A percentile compares a stretch with the other conserved stretches of the same genome.
Conservation (phyloP, 129 eudicot genomes). For the Scalesia atractyloides region DNA sequence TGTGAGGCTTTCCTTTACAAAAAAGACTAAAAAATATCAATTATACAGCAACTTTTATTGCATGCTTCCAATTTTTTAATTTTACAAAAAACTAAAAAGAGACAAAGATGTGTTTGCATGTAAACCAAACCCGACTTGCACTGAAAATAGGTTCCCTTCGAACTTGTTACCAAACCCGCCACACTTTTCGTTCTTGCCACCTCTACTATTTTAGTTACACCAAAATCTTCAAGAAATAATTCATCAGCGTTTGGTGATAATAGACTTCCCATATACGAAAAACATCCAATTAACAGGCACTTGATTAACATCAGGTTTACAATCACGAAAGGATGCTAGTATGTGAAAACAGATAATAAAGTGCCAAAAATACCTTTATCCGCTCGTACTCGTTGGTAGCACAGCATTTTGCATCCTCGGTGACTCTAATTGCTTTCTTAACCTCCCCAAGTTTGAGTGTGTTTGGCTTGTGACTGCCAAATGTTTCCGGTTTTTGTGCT, state of each 20-base stretch:
- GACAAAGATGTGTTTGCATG: neutral
- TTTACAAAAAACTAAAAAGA: too few species aligned
- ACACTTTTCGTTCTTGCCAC: neutral
- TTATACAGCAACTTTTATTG: too few species aligned
- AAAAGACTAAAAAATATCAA: too few species aligned
- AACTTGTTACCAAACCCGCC: neutral
- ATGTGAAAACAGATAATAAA: neutral
- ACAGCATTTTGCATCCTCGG: constrained; percentile 83
- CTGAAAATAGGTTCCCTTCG: neutral
- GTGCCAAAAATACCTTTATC: constrained; percentile 59
- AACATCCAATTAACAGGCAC: neutral
- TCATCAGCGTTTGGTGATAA: neutral
- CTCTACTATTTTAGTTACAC: neutral
- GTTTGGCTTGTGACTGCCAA: constrained; percentile 72
- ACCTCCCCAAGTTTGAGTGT: constrained; percentile 65
- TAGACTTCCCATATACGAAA: neutral
- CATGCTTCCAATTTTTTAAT: too few species aligned
- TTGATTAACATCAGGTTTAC: constrained; percentile 15
- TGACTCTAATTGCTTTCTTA: constrained; percentile 63
- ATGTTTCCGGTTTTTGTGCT: constrained; percentile 69
- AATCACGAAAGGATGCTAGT: constrained; percentile 13
- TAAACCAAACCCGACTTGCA: neutral
- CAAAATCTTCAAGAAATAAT: neutral
- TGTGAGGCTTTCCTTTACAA: too few species aligned
- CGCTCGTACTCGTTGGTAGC: constrained; percentile 74